Percentiles rank a stretch among this genome's conserved stretches.
Conservation (phyloP, 176 grass and related monocot species). For the Zoysia japonica region DNA sequence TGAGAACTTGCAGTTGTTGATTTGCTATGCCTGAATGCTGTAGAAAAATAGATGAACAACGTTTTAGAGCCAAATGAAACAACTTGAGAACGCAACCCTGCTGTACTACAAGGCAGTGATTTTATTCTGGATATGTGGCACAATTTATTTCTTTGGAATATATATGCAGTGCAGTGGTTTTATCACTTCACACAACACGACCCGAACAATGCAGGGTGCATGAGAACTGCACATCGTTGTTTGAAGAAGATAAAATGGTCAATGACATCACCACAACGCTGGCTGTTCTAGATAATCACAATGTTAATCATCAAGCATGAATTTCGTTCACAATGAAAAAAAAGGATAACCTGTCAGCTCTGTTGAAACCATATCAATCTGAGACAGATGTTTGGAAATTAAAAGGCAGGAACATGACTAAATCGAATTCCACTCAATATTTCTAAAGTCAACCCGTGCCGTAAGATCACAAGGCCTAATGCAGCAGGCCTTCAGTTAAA, state of each 20-base stretch:
- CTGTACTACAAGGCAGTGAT: not conserved
- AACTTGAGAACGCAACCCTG: not conserved
- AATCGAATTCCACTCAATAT: not conserved
- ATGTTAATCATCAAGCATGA: not conserved
- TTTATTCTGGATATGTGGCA: conserved; percentile 3
- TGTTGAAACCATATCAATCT: not conserved
- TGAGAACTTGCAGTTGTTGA: conserved; percentile 37
- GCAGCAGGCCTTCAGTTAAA: not conserved
- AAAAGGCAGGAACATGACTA: conserved; percentile 8
- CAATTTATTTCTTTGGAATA: not conserved
- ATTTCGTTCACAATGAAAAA: conserved; percentile 3
- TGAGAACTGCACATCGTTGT: not conserved
- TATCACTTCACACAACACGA: conserved; percentile 8
- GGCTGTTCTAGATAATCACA: not conserved
- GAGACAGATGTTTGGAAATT: conserved; percentile 12
- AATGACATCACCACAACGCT: not conserved
- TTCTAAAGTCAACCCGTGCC: not conserved
- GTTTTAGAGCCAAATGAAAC: conserved; percentile 15
- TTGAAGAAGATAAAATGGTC: not conserved
- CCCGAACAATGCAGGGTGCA: not conserved
- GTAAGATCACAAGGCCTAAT: not conserved
- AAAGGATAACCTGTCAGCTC: not conserved
- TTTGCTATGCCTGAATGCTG: conserved; percentile 62
- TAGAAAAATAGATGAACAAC: conserved; percentile 24
- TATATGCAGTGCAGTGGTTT: not conserved